These are phyloP conservation scores for Plantago elongata DNA, from an alignment of 257 asterid species.

Conservation along the genomic window DNA sequence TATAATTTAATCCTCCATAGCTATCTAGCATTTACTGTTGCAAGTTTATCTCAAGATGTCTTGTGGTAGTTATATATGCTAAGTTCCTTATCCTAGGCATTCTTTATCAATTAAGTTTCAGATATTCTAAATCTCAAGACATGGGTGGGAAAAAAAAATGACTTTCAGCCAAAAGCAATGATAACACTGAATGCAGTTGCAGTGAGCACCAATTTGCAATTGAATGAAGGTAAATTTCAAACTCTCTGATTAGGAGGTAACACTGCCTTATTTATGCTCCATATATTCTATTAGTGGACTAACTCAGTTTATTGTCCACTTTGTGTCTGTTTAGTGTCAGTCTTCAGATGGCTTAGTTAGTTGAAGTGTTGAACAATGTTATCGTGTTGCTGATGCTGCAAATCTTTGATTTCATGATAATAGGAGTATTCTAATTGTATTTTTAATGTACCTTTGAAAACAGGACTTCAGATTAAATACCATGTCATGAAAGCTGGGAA, in stretches of 20 bases:
- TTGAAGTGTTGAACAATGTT: not conserved
- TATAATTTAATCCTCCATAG: not conserved
- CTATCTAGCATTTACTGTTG: not conserved
- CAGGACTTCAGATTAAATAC: slow-evolving; percentile 76
- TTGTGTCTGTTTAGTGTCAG: too few relatives aligned
- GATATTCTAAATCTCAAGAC: slow-evolving; percentile 65
- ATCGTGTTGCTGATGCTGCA: slow-evolving; percentile 1
- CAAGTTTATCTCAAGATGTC: not conserved
- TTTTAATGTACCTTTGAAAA: slow-evolving; percentile 13
- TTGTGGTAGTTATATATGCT: not conserved
- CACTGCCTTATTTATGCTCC: not conserved
- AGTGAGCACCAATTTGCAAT: slow-evolving; percentile 79
- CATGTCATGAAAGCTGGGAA: slow-evolving; percentile 80
- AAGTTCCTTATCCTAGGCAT: slow-evolving; percentile 11
- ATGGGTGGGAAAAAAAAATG: slow-evolving; percentile 70
- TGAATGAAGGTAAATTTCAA: slow-evolving; percentile 65
- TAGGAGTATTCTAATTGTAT: slow-evolving; percentile 9
- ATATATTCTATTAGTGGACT: not conserved
- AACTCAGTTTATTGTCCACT: too few relatives aligned
- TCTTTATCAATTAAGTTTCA: slow-evolving; percentile 30
- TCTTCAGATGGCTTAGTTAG: too few relatives aligned
- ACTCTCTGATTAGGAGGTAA: not conserved
- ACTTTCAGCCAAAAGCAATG: slow-evolving; percentile 91
- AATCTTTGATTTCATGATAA: slow-evolving; percentile 7
- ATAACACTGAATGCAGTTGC: slow-evolving; percentile 74